phyloP scores from a whole-genome alignment of 2,329 filamentous ascomycete genomes.

The Monosporascus sp. region DNA sequence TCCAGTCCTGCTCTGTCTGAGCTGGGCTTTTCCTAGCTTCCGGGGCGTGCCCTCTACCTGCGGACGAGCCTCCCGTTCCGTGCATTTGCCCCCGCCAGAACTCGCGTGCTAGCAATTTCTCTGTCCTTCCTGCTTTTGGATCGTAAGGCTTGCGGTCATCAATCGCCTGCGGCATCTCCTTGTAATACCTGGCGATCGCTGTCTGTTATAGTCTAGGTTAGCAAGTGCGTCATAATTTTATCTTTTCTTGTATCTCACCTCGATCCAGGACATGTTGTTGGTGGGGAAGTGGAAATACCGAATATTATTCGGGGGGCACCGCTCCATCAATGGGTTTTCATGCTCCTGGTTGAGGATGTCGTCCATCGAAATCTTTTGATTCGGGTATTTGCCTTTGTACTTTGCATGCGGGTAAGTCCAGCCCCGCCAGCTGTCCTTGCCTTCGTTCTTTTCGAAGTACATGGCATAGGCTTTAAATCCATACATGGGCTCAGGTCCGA shows the following conservation, averaged over 20 bases:
- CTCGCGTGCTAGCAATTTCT: conserved; percentile 3
- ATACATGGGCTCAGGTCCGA: background rate
- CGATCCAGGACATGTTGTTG: conserved; percentile 7
- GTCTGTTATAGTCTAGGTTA: background rate
- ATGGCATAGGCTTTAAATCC: background rate
- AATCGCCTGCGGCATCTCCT: background rate
- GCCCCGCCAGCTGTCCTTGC: background rate
- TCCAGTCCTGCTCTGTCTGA: background rate
- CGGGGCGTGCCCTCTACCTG: background rate
- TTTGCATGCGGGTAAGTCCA: background rate
- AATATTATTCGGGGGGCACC: background rate
- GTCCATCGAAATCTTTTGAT: conserved; percentile 3
- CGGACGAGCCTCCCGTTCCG: background rate
- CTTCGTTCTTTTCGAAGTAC: background rate
- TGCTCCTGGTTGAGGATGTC: background rate
- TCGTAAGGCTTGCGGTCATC: background rate
- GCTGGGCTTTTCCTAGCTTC: background rate
- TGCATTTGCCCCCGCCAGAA: conserved; percentile 8
- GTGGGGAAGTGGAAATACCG: conserved; percentile 8
- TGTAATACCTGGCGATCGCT: conserved; percentile 5
- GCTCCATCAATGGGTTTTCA: background rate
- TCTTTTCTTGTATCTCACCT: background rate
- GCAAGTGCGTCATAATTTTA: no score
- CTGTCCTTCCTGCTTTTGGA: background rate
- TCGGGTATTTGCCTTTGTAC: background rate